phyloP scores from a whole-genome alignment of 805 yeast species.

The Hagleromyces aurorensis region DNA sequence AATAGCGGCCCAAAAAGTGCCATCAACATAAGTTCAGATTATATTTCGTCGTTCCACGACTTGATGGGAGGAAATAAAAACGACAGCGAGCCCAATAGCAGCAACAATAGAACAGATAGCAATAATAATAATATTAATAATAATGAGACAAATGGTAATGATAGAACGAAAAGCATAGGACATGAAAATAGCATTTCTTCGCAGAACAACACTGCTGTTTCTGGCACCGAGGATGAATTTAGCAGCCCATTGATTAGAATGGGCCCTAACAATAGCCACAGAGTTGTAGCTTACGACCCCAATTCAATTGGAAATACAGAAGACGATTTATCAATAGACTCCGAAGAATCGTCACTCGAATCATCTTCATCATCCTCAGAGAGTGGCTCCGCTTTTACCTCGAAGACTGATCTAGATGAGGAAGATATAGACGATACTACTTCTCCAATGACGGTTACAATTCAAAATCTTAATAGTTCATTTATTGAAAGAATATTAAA shows the following conservation, averaged over 20 bases:
- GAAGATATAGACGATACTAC: conserved; percentile 9
- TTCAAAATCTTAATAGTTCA: conserved; percentile 14
- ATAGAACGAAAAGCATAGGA: too few relatives aligned
- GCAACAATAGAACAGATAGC: neutral
- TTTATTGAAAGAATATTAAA: conserved; percentile 35
- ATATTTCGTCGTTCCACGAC: conserved; percentile 3
- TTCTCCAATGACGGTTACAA: conserved; percentile 7
- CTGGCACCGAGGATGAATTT: conserved; percentile 1
- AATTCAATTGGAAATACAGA: neutral
- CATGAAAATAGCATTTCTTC: neutral
- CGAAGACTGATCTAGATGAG: conserved; percentile 12
- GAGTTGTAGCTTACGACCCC: conserved; percentile 1
- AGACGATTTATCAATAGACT: too few relatives aligned
- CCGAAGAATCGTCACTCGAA: conserved; percentile 3
- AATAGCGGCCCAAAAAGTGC: conserved; percentile 1
- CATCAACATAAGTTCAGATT: conserved; percentile 2
- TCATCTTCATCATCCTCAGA: conserved; percentile 5
- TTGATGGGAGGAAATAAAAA: neutral
- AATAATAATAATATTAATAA: neutral
- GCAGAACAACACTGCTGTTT: too few relatives aligned
- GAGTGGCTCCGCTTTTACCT: conserved; percentile 4
- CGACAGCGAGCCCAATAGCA: conserved; percentile 1
- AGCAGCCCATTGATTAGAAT: neutral
- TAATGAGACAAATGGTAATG: conserved; percentile 1
- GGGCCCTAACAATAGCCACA: neutral